These are phyloP conservation scores for Lactarius psammicola DNA, from an alignment of 768 basidiomycete species.

Conservation along the genomic window DNA sequence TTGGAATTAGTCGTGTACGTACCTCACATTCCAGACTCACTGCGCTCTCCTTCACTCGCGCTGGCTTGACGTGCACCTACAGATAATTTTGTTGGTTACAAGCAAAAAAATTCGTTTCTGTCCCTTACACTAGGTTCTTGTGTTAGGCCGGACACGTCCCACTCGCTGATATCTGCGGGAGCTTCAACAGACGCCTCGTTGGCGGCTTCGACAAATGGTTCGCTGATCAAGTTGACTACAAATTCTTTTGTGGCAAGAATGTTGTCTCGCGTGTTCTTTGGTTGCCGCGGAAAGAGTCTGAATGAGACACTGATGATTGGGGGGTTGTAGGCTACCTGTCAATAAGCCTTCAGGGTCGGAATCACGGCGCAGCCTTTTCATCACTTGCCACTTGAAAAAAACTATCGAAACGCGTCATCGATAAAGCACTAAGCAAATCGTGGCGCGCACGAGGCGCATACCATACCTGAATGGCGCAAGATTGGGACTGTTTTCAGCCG, in stretches of 20 bases:
- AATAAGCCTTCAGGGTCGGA: conserved; percentile 22
- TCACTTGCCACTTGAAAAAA: conserved; percentile 29
- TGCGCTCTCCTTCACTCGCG: conserved; percentile 56
- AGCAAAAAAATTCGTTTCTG: background rate
- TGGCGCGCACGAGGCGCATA: background rate
- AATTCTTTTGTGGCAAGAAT: conserved; percentile 66
- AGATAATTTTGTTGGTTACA: conserved; percentile 18
- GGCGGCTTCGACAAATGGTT: conserved; percentile 57
- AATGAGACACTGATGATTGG: conserved; percentile 66
- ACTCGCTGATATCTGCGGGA: conserved; percentile 53
- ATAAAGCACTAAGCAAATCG: conserved; percentile 37
- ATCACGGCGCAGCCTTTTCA: conserved; percentile 11
- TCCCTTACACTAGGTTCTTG: conserved; percentile 50
- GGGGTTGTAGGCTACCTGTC: conserved; percentile 59
- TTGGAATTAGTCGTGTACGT: conserved; percentile 10
- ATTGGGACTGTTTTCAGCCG: conserved; percentile 51
- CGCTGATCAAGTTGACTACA: conserved; percentile 69
- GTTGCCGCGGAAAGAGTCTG: conserved; percentile 42
- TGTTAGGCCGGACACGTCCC: conserved; percentile 59
- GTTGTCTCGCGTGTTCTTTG: conserved; percentile 65
- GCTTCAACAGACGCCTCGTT: conserved; percentile 57
- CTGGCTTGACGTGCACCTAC: conserved; percentile 49
- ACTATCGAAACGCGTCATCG: conserved; percentile 28
- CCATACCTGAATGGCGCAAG: conserved; percentile 64
- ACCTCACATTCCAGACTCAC: conserved; percentile 64